Evolutionary conservation across 352 stramenopile species (phyloP).

Genomic region (Globisporangium heterothallicum): DNA sequence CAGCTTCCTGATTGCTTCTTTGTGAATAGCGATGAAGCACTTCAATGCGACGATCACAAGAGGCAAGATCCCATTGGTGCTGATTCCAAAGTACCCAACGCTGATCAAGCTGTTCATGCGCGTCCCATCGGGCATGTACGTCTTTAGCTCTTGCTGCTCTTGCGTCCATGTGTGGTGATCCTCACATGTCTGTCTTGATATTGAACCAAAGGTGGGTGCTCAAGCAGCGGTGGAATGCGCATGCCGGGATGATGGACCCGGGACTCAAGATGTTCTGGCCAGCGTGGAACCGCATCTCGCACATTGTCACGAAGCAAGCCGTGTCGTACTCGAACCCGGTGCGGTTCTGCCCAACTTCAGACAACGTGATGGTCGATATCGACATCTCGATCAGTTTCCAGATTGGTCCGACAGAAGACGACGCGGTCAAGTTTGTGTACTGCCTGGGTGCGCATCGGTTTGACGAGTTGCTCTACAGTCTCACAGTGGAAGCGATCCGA

Average conservation of each 20-base stretch:
- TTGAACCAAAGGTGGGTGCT: slow-evolving; percentile 45
- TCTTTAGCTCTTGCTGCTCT: background rate
- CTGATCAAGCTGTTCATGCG: slow-evolving; percentile 25
- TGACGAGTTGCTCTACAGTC: slow-evolving; percentile 76
- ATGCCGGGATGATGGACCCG: slow-evolving; percentile 72
- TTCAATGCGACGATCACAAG: slow-evolving; percentile 6
- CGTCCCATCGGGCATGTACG: slow-evolving; percentile 23
- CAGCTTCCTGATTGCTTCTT: too few relatives aligned
- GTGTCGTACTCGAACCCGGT: slow-evolving; percentile 78
- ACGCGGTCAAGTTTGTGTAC: slow-evolving; percentile 83
- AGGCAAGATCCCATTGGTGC: slow-evolving; percentile 24
- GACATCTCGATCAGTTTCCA: slow-evolving; percentile 87
- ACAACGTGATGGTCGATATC: slow-evolving; percentile 89
- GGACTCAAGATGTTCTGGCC: slow-evolving; percentile 78
- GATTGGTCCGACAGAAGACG: slow-evolving; percentile 71
- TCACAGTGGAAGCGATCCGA: slow-evolving; percentile 74
- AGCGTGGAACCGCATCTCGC: slow-evolving; percentile 73
- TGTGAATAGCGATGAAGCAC: slow-evolving; percentile 27
- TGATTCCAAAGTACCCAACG: slow-evolving; percentile 20
- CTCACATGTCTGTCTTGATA: background rate
- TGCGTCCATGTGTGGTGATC: background rate
- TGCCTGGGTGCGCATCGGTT: slow-evolving; percentile 76
- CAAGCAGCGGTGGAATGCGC: slow-evolving; percentile 83
- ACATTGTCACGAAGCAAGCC: slow-evolving; percentile 84
- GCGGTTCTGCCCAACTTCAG: slow-evolving; percentile 63